Percentiles rank a stretch among this genome's conserved stretches.
Evolutionary conservation across 2,329 filamentous ascomycete genomes (phyloP).

Genomic region (Exophiala sp.): DNA sequence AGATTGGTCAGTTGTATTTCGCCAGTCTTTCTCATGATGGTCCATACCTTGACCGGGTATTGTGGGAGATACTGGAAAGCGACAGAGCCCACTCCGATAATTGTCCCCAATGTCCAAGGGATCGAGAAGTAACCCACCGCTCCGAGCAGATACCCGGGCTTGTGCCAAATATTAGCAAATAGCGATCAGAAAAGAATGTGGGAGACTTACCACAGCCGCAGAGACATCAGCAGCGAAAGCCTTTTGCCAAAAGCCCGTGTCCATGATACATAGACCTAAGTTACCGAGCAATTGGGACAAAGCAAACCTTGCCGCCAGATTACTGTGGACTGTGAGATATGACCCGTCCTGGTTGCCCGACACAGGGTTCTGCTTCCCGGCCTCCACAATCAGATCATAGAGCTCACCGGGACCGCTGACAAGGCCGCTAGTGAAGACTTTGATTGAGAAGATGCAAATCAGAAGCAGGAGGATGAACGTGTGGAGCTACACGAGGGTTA

Average conservation of each 20-base stretch:
- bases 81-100: too few species aligned
- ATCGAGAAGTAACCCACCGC: too few species aligned
- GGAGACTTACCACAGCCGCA: too few species aligned
- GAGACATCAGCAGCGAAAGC: conserved; percentile 23
- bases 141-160: too few species aligned
- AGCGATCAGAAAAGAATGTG: too few species aligned
- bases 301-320: conserved; percentile 18
- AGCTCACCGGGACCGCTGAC: conserved; percentile 44
- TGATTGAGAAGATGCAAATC: conserved; percentile 46
- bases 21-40: too few species aligned
- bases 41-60: too few species aligned
- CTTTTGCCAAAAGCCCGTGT: conserved; percentile 60
- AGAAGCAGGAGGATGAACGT: conserved; percentile 45
- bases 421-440: conserved; percentile 41
- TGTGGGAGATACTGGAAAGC: too few species aligned
- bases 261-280: conserved; percentile 68
- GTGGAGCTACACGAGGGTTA: conserved; percentile 30
- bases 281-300: conserved; percentile 24
- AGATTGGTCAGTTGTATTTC: too few species aligned
- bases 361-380: conserved; percentile 41
- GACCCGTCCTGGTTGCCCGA: conserved; percentile 47
- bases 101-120: too few species aligned
- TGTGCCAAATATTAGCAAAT: too few species aligned
- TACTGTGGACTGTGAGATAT: conserved; percentile 47
- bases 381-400: conserved; percentile 46